A percentile compares a stretch with the other conserved stretches of the same genome.
phyloP scores from a whole-genome alignment of 179 eudicot genomes.

The Pouteria campechiana region DNA sequence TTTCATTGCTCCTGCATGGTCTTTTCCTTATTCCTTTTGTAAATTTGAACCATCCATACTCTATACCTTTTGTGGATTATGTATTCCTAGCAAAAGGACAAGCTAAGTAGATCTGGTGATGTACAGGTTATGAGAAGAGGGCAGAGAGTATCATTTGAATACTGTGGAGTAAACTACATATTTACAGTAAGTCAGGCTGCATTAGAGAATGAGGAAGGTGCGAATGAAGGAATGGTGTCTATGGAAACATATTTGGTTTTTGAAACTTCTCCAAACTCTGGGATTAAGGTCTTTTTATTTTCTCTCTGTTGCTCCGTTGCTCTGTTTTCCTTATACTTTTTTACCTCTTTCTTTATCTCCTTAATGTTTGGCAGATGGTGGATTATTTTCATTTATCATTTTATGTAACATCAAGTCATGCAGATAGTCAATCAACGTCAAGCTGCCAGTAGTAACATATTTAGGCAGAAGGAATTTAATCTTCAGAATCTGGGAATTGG shows the following conservation, averaged over 20 bases:
- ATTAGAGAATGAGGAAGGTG: conserved; percentile 55
- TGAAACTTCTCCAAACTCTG: conserved; percentile 75
- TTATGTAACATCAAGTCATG: too few relatives aligned
- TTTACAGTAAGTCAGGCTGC: conserved; percentile 76
- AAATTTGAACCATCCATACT: too few relatives aligned
- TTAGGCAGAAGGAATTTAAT: conserved; percentile 89
- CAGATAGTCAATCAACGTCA: conserved; percentile 91
- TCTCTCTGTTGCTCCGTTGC: background rate
- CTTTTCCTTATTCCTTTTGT: too few relatives aligned
- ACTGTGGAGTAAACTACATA: conserved; percentile 57
- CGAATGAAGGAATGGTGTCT: conserved; percentile 54
- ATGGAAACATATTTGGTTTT: conserved; percentile 70
- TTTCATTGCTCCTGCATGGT: too few relatives aligned
- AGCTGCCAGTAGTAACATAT: conserved; percentile 91
- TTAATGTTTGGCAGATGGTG: background rate
- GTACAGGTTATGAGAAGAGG: conserved; percentile 89
- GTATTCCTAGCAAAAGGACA: too few relatives aligned
- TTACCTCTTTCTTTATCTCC: background rate
- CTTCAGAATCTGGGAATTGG: conserved; percentile 86
- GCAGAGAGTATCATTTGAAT: conserved; percentile 78
- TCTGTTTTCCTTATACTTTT: background rate
- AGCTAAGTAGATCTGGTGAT: conserved; percentile 7
- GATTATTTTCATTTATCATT: background rate
- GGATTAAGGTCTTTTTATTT: conserved; percentile 50
- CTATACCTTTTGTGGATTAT: too few relatives aligned